These are phyloP conservation scores for Pythium aquatile DNA, from an alignment of 352 stramenopile species.

Conservation along the genomic window DNA sequence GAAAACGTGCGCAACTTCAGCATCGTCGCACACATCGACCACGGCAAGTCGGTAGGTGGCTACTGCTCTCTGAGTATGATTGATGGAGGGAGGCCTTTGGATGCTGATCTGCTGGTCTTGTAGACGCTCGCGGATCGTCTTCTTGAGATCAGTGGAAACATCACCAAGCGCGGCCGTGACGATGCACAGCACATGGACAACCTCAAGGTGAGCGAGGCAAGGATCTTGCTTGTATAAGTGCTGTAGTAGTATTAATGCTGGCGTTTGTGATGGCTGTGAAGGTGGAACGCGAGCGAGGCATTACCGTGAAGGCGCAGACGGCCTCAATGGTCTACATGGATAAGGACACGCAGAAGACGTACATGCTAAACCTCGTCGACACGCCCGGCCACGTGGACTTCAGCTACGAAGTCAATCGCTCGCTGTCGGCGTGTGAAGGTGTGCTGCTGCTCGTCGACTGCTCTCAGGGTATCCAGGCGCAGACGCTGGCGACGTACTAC, in stretches of 20 bases:
- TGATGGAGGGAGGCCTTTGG: neutral
- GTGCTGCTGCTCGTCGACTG: constrained; percentile 97
- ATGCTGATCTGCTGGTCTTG: constrained; percentile 6
- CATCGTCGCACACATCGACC: constrained; percentile 91
- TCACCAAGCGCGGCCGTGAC: constrained; percentile 80
- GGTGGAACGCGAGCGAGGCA: constrained; percentile 97
- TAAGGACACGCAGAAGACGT: constrained; percentile 57
- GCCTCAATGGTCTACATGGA: constrained; percentile 94
- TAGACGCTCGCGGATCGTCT: constrained; percentile 89
- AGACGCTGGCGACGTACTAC: constrained; percentile 97
- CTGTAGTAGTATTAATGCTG: neutral
- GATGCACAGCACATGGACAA: constrained; percentile 91
- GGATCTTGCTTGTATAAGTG: neutral
- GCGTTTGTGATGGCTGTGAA: constrained; percentile 18
- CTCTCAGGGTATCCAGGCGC: constrained; percentile 97
- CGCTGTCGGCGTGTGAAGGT: constrained; percentile 95
- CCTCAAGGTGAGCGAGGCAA: constrained; percentile 55
- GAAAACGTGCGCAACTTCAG: constrained; percentile 89
- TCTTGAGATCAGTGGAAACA: constrained; percentile 89
- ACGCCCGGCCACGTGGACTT: constrained; percentile 98
- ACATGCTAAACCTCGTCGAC: constrained; percentile 97
- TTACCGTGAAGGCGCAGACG: constrained; percentile 98
- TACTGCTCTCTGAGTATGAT: neutral
- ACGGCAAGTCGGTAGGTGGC: constrained; percentile 84
- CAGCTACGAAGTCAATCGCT: constrained; percentile 96